phyloP scores from a whole-genome alignment of 345 rosid species.

The Syzygium jambos region DNA sequence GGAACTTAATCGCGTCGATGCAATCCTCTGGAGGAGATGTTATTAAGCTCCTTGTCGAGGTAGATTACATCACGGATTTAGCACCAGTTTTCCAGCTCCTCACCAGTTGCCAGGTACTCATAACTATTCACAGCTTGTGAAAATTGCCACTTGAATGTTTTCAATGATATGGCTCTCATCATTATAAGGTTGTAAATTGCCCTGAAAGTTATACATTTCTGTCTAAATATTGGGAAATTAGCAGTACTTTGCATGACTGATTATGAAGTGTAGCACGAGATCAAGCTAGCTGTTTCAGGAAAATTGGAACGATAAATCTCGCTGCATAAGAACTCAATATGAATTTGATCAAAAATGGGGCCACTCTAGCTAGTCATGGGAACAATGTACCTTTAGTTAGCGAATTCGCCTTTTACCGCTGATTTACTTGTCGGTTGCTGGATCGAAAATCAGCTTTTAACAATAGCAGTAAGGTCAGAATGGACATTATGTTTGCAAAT shows the following conservation, averaged over 20 bases:
- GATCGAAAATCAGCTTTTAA: neutral
- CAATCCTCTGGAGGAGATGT: neutral
- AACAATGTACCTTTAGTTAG: neutral
- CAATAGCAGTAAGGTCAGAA: neutral
- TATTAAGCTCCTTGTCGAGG: neutral
- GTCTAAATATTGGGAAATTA: neutral
- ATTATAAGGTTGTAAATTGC: neutral
- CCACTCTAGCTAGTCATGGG: neutral
- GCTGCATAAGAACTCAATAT: neutral
- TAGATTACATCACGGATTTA: neutral
- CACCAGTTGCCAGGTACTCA: neutral
- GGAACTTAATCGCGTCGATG: neutral
- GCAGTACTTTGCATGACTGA: neutral
- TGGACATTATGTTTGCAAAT: neutral
- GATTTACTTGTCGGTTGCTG: neutral
- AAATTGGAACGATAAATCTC: neutral
- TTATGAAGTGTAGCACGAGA: neutral
- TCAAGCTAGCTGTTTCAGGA: neutral
- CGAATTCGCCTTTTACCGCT: neutral
- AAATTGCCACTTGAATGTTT: neutral
- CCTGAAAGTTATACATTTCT: neutral
- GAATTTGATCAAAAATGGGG: neutral
- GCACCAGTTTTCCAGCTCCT: neutral
- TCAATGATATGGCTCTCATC: neutral
- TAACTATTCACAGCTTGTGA: neutral